These are phyloP conservation scores for Gossypium anomalum DNA, from an alignment of 345 rosid species.

Conservation along the genomic window DNA sequence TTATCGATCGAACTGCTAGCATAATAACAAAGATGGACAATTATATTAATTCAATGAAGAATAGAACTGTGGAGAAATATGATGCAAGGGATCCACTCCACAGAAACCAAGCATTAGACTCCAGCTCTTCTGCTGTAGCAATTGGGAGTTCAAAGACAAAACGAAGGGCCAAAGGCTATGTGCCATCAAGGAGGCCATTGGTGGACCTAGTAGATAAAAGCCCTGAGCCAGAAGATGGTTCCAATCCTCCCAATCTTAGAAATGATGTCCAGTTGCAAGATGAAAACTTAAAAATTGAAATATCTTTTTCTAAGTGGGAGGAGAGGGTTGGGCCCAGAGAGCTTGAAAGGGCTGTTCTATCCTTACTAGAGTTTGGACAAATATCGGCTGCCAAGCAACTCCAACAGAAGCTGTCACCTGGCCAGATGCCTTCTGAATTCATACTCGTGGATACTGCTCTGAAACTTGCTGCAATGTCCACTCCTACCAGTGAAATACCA, in stretches of 20 bases:
- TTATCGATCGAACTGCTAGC: constrained; percentile 80
- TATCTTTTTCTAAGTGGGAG: constrained; percentile 88
- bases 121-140: constrained; percentile 32
- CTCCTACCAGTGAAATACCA: constrained; percentile 49
- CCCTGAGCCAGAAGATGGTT: constrained; percentile 57
- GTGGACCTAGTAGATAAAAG: constrained; percentile 52
- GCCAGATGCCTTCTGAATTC: constrained; percentile 65
- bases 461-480: constrained; percentile 69
- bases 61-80: constrained; percentile 50
- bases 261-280: constrained; percentile 60
- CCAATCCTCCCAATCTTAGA: constrained; percentile 36
- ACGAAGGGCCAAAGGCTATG: constrained; percentile 72
- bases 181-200: constrained; percentile 50
- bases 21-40: constrained; percentile 86
- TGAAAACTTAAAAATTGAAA: constrained; percentile 58
- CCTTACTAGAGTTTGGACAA: constrained; percentile 92
- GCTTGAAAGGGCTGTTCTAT: constrained; percentile 90
- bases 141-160: constrained; percentile 60
- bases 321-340: constrained; percentile 84
- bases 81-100: constrained; percentile 53
- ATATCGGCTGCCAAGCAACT: constrained; percentile 94
- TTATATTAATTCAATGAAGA: constrained; percentile 70
- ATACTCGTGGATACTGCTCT: constrained; percentile 68
- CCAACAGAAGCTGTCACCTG: constrained; percentile 84
- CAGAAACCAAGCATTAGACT: constrained; percentile 56